Evolutionary conservation across 1,139 yeast species (phyloP), one percentile per base, ranked within the genome.

Genomic region (Arxiozyma bovina): DNA sequence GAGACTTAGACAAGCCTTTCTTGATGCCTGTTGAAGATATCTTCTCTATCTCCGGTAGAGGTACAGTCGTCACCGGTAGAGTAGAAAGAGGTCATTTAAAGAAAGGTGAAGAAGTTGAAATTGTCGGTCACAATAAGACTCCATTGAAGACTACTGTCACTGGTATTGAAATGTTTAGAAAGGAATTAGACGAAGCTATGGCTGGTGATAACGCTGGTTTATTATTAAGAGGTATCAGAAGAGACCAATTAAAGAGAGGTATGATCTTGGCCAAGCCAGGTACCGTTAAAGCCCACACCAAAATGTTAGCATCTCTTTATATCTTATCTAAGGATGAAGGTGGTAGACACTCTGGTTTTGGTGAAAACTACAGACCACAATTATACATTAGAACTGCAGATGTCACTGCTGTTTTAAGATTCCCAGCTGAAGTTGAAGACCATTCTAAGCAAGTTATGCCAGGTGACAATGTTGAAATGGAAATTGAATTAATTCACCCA

Each of bases 161-260:
- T 60, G 98, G 98, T 77, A 87, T 93, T 69, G 99, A 93, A 80
- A 91, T 90, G 96, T 93, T 91, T 84, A 91, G 90, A 83, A 93
- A 93, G 82, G 98, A 93, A 74, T 84, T 93, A 70, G 98, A 90
- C 77, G 81, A 84, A 68, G 98, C 98, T 64, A 87, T 86, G 83
- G 98, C 97, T 69, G 99, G 99, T 80, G 99, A 93, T 79, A 93
- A 94, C 76, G 96, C 96, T 73, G 99, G 99, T 77, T 83, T 93
- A 67, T 79, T 93, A 74, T 81, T 93, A 73, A 90, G 99, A 82
- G 99, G 99, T 81, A 83, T 91, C 72, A 91, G 90, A 83, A 90
- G 98, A 79, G 99, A 93, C 71, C 96, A 93, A 71, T 80, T 93
- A 66, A 81, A 82, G 76, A 89, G 99, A 79, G 99, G 99, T 78